A percentile compares a stretch with the other conserved stretches of the same genome.
phyloP scores from a whole-genome alignment of 148 eudicot genomes.

The Mesembryanthemum crystallinum region DNA sequence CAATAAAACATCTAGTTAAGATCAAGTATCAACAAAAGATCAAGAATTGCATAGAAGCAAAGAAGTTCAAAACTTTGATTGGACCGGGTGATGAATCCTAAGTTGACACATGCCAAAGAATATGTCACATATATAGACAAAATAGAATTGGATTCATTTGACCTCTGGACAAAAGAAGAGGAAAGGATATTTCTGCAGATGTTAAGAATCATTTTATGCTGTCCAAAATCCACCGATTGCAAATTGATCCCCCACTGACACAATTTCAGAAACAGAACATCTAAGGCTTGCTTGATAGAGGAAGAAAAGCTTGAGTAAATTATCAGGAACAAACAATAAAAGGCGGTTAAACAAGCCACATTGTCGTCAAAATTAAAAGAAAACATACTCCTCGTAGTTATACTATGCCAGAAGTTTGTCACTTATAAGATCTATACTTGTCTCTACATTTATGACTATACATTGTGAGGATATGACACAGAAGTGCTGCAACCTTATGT shows the following conservation, averaged over 20 bases:
- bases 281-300: neutral
- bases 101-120: neutral
- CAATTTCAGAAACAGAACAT: neutral
- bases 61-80: neutral
- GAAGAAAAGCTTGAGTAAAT: slow-evolving; percentile 1
- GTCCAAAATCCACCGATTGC: neutral
- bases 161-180: neutral
- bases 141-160: neutral
- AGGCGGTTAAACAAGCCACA: no score
- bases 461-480: no score
- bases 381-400: neutral
- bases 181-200: neutral
- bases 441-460: neutral
- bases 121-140: slow-evolving; percentile 2
- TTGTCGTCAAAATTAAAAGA: neutral
- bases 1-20: no score
- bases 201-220: neutral
- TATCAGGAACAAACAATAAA: neutral
- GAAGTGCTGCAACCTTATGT: no score
- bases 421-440: neutral
- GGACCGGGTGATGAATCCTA: neutral
- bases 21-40: neutral
- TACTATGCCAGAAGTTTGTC: neutral
- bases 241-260: neutral
- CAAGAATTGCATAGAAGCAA: neutral